A percentile compares a stretch with the other conserved stretches of the same genome.
Conservation (phyloP, 768 basidiomycete species). For the Rhizopogon sp. region DNA sequence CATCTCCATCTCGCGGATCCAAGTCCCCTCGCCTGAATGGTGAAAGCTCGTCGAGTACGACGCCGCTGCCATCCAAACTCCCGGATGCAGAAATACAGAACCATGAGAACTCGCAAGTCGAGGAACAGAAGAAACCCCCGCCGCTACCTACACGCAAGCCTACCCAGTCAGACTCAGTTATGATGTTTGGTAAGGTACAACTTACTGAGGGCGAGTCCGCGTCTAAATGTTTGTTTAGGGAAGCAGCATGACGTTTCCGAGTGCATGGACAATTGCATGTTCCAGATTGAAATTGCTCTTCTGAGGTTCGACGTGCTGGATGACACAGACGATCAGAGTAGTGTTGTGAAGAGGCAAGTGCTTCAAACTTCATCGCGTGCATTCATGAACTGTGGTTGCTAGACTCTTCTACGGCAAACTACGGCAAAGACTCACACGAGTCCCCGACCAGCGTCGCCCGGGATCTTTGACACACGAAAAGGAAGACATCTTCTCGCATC, state of each 20-base stretch:
- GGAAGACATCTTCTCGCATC: constrained; percentile 89
- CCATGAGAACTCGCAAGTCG: constrained; percentile 13
- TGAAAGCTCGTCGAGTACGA: constrained; percentile 25
- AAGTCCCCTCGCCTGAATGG: constrained; percentile 29
- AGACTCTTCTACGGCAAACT: constrained; percentile 90
- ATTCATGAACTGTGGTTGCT: background rate
- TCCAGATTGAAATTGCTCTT: constrained; percentile 93
- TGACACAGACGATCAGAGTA: constrained; percentile 53
- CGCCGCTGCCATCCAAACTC: constrained; percentile 14
- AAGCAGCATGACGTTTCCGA: constrained; percentile 98
- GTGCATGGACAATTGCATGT: constrained; percentile 99
- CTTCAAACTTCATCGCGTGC: background rate
- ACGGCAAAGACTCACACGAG: constrained; percentile 47
- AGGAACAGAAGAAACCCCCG: constrained; percentile 38
- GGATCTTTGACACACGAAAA: constrained; percentile 70
- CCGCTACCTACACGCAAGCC: constrained; percentile 53
- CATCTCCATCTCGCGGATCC: constrained; percentile 29
- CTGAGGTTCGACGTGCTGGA: constrained; percentile 56
- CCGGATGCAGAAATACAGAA: constrained; percentile 29
- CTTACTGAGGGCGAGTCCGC: background rate
- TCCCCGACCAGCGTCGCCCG: constrained; percentile 32
- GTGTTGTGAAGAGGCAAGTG: constrained; percentile 76
- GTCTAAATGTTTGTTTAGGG: constrained; percentile 40
- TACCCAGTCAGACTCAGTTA: constrained; percentile 61
- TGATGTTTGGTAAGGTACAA: constrained; percentile 78